A percentile compares a stretch with the other conserved stretches of the same genome.
These are phyloP conservation scores for Hypsizygus marmoreus DNA, from an alignment of 768 basidiomycete species.

Conservation along the genomic window DNA sequence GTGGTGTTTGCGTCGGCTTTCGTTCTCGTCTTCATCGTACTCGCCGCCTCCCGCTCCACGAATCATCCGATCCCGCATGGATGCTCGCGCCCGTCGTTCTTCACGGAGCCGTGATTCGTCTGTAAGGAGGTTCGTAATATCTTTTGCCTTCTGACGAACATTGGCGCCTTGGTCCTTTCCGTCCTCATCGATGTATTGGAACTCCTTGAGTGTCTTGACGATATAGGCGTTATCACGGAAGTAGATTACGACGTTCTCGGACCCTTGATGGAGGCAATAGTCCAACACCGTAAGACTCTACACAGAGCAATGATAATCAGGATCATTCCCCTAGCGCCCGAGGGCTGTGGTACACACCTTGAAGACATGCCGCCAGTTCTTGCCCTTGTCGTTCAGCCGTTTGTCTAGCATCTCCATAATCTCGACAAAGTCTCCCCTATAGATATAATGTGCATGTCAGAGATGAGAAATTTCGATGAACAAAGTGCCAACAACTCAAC, in stretches of 20 bases:
- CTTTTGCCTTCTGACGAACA: conserved; percentile 95
- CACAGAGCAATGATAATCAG: background rate
- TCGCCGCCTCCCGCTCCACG: conserved; percentile 49
- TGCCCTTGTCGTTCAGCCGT: conserved; percentile 96
- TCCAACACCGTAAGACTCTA: conserved; percentile 92
- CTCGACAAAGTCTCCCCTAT: conserved; percentile 92
- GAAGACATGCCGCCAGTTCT: conserved; percentile 99
- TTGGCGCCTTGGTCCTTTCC: conserved; percentile 99
- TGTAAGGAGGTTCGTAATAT: conserved; percentile 90
- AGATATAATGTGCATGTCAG: conserved; percentile 1
- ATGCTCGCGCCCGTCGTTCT: conserved; percentile 80
- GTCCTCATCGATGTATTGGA: conserved; percentile 94
- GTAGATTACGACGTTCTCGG: conserved; percentile 98
- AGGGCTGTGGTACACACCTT: conserved; percentile 55
- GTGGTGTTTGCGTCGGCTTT: conserved; percentile 42
- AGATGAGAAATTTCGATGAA: conserved; percentile 2
- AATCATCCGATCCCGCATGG: conserved; percentile 95
- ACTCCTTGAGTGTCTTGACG: conserved; percentile 98
- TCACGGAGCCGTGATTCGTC: conserved; percentile 85
- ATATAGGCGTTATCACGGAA: conserved; percentile 97
- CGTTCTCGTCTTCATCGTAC: conserved; percentile 41
- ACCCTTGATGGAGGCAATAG: conserved; percentile 94
- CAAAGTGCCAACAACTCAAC: conserved; percentile 47
- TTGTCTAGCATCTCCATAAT: conserved; percentile 99
- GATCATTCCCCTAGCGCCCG: background rate